Evolutionary conservation across 2,329 filamentous ascomycete species (phyloP).

Genomic region (Aspergillus fijiensis): DNA sequence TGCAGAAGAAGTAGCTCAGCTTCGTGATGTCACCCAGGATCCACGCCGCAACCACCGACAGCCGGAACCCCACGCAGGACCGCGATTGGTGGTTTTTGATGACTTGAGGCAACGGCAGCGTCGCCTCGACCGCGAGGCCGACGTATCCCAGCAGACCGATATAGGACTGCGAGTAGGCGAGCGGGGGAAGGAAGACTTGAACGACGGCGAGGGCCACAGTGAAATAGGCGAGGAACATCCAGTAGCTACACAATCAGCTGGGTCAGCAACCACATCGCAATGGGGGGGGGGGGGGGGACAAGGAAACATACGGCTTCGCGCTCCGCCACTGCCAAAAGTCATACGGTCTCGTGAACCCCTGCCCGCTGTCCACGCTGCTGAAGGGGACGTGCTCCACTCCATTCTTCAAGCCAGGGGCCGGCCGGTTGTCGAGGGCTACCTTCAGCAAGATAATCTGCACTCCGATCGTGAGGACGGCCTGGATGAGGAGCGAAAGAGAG

Average conservation of each 20-base stretch:
- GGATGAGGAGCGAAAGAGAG: conserved; percentile 57
- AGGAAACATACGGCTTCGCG: conserved; percentile 49
- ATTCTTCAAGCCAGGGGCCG: conserved; percentile 39
- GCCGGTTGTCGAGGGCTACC: conserved; percentile 60
- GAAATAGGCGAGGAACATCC: conserved; percentile 58
- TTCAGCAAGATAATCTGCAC: conserved; percentile 61
- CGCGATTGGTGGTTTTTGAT: conserved; percentile 48
- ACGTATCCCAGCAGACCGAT: conserved; percentile 46
- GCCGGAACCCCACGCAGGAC: conserved; percentile 51
- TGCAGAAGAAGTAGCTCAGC: conserved; percentile 52
- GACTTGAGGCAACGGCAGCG: conserved; percentile 50
- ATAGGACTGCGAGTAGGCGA: conserved; percentile 44
- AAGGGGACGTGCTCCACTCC: conserved; percentile 46
- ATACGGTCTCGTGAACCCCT: conserved; percentile 51
- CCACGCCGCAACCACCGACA: conserved; percentile 50
- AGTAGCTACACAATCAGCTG: conserved; percentile 46
- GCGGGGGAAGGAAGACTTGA: conserved; percentile 54
- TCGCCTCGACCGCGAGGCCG: conserved; percentile 50
- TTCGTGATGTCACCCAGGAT: conserved; percentile 52
- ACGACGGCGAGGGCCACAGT: conserved; percentile 49
- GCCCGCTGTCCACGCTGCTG: conserved; percentile 26
- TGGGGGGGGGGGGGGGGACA: not conserved
- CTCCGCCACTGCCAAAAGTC: conserved; percentile 65
- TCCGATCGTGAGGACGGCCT: conserved; percentile 60
- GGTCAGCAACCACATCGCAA: conserved; percentile 3